Conservation (phyloP, 1,284 basidiomycete genomes). For the Ceratobasidium sp. region DNA sequence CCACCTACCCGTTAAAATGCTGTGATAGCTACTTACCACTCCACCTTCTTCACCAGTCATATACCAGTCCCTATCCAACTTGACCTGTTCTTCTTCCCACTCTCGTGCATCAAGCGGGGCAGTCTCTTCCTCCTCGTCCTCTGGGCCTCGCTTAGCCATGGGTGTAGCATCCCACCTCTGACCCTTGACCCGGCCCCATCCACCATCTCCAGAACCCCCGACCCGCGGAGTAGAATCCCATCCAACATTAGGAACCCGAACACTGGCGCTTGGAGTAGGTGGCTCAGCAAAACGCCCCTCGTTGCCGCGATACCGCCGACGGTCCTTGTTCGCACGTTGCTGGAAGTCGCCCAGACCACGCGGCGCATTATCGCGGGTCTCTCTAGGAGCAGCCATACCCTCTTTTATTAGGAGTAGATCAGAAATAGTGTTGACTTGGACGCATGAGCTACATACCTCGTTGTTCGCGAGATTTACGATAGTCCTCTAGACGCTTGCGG, state of each 20-base stretch:
- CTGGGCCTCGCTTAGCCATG: constrained; percentile 59
- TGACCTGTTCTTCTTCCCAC: constrained; percentile 94
- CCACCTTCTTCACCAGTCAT: constrained; percentile 81
- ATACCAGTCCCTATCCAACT: constrained; percentile 94
- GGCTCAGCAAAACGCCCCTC: constrained; percentile 67
- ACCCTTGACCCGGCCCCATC: constrained; percentile 65
- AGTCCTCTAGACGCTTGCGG: constrained; percentile 74
- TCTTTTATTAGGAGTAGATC: constrained; percentile 52
- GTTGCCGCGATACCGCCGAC: constrained; percentile 52
- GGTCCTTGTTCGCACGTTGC: constrained; percentile 69
- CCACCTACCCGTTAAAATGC: not conserved
- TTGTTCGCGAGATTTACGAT: constrained; percentile 71
- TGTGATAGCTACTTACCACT: constrained; percentile 57
- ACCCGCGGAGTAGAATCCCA: constrained; percentile 89
- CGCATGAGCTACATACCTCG: constrained; percentile 55
- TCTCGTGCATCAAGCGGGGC: constrained; percentile 72
- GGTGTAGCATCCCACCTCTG: constrained; percentile 88
- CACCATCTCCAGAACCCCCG: constrained; percentile 53
- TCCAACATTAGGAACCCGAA: constrained; percentile 85
- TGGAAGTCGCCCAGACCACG: constrained; percentile 73
- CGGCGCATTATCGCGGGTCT: constrained; percentile 62
- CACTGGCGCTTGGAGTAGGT: constrained; percentile 60
- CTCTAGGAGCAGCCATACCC: constrained; percentile 65
- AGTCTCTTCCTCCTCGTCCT: constrained; percentile 65
- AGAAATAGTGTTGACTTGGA: constrained; percentile 25